Evolutionary conservation across 2,329 filamentous ascomycete genomes (phyloP).

Genomic region (Sclerotiophoma versabilis): DNA sequence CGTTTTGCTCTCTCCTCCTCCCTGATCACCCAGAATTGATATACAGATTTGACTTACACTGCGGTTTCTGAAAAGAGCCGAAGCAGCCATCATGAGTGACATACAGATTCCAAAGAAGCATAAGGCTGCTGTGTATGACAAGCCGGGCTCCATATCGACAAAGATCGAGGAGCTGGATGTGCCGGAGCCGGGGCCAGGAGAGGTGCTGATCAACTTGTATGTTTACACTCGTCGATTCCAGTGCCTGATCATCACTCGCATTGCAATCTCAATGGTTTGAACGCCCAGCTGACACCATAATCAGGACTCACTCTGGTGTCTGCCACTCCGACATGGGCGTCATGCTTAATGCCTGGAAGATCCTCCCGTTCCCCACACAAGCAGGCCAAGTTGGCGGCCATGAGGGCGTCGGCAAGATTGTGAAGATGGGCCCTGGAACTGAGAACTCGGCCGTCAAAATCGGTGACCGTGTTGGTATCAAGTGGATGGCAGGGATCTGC

Average conservation of each 20-base stretch:
- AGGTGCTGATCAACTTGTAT: slow-evolving; percentile 69
- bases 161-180: slow-evolving; percentile 69
- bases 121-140: slow-evolving; percentile 70
- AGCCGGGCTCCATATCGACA: slow-evolving; percentile 69
- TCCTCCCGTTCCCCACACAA: slow-evolving; percentile 65
- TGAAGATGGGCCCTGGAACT: slow-evolving; percentile 68
- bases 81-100: slow-evolving; percentile 26
- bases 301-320: slow-evolving; percentile 66
- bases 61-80: background rate
- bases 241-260: too few relatives aligned
- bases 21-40: background rate
- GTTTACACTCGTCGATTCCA: slow-evolving; percentile 11
- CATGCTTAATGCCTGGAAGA: slow-evolving; percentile 60
- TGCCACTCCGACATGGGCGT: slow-evolving; percentile 68
- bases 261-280: too few relatives aligned
- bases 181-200: slow-evolving; percentile 68
- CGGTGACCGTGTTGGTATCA: slow-evolving; percentile 74
- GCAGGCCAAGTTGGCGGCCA: slow-evolving; percentile 72
- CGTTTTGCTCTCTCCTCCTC: background rate
- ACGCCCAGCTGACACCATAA: background rate
- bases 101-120: slow-evolving; percentile 61
- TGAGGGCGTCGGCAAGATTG: slow-evolving; percentile 71
- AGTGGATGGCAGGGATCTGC: slow-evolving; percentile 69
- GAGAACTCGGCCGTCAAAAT: slow-evolving; percentile 65
- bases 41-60: background rate